Base-by-base conservation (phyloP, 345 rosid species). In the Linum lewisii region DNA sequence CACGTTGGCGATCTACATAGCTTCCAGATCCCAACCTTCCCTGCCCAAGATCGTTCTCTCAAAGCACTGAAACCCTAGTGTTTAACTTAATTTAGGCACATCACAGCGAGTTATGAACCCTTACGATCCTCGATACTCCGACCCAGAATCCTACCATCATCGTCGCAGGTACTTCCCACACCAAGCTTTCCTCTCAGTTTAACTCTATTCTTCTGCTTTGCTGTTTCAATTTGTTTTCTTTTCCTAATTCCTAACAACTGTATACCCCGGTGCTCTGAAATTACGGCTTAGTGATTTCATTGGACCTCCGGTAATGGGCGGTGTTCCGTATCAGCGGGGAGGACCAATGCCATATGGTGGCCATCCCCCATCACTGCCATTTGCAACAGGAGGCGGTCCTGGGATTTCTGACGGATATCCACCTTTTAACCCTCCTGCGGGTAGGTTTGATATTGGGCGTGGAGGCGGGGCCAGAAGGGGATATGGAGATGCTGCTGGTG, bases 81-180 rank as follows among this genome's bases (percentile, higher is more conserved):
- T n/a, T n/a, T n/a, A n/a, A n/a, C 54, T 13, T 7, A 1, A 1
- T 3, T 51, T 25, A 19, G 38, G 38, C 15, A 50, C n/a, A 21
- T 58, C 16, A 24, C 60, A 24, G 52, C 5, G 32, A 19, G 26
- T 37, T 54, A 83, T 86, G 95, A 81, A 77, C 62, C 82, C 80
- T 6, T 67, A 77, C 61, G 97, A 90, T 60, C 80, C 80, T 56
- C 73, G 97, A 63, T 84, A 79, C 45, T 64, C 80, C 63, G 97
- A 87, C 58, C 95, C 97, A 1, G 80, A 78, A 60, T 90, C 95
- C 21, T 84, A 87, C 72, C 97, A 88, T 69, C 84, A 78, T 42
- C 86, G 95, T n/a, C 77, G 90, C 63, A 84, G 95, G 97, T 84
- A 77, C 7, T 54, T 20, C 1, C 7, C 54, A 20, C 21, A 34